phyloP scores from a whole-genome alignment of 768 basidiomycete genomes.

The Agrocybe praecox region DNA sequence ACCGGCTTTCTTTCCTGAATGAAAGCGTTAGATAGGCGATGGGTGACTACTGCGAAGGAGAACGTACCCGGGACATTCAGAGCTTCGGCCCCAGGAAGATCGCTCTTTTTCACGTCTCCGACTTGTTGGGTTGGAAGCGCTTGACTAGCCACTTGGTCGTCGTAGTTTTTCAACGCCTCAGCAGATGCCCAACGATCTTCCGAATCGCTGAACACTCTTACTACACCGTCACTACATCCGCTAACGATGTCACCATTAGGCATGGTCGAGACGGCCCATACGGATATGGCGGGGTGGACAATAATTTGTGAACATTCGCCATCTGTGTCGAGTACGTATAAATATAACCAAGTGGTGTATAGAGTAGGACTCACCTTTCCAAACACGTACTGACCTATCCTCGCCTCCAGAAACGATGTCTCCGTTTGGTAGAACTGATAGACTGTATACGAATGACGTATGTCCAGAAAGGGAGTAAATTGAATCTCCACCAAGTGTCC shows the following conservation, averaged over 20 bases:
- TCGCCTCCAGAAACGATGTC: slow-evolving; percentile 91
- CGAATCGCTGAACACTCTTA: slow-evolving; percentile 82
- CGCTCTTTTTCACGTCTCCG: slow-evolving; percentile 91
- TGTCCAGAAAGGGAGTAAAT: slow-evolving; percentile 88
- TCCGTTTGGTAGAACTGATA: slow-evolving; percentile 80
- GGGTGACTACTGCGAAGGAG: neutral
- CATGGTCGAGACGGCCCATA: slow-evolving; percentile 90
- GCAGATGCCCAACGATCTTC: slow-evolving; percentile 75
- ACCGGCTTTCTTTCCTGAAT: slow-evolving; percentile 85
- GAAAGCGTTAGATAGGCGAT: neutral
- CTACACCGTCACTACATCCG: slow-evolving; percentile 84
- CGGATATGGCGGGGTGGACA: slow-evolving; percentile 94
- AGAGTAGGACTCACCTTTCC: slow-evolving; percentile 64
- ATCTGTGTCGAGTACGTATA: slow-evolving; percentile 48
- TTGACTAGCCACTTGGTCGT: slow-evolving; percentile 75
- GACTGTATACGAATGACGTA: slow-evolving; percentile 94
- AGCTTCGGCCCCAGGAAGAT: slow-evolving; percentile 87
- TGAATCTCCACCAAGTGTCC: slow-evolving; percentile 82
- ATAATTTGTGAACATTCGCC: slow-evolving; percentile 90
- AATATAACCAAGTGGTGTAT: neutral
- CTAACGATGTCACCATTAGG: slow-evolving; percentile 92
- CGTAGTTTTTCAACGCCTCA: slow-evolving; percentile 67
- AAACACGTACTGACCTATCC: slow-evolving; percentile 90
- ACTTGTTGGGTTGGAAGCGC: slow-evolving; percentile 84
- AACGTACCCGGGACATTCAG: slow-evolving; percentile 67